These are phyloP conservation scores for Hyphodiscus hymeniophilus DNA, from an alignment of 495 filamentous ascomycete genomes.

Conservation along the genomic window DNA sequence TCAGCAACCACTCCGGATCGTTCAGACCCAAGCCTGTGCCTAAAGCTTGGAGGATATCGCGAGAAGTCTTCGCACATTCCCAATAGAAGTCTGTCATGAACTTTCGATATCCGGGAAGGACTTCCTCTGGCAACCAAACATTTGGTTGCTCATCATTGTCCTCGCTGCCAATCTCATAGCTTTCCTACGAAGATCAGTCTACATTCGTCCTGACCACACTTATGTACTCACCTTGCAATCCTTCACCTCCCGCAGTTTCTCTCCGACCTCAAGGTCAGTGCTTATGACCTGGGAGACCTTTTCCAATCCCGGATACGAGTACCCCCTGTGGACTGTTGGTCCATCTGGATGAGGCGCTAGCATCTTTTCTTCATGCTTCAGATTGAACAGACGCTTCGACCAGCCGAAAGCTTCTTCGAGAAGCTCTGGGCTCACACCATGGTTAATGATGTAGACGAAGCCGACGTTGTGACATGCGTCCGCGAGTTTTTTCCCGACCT, in stretches of 20 bases:
- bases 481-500: constrained; percentile 39
- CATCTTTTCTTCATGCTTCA: constrained; percentile 31
- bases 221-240: constrained; percentile 13
- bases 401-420: constrained; percentile 47
- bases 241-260: constrained; percentile 34
- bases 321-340: constrained; percentile 50
- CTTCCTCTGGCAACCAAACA: constrained; percentile 52
- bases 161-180: constrained; percentile 59
- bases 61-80: constrained; percentile 38
- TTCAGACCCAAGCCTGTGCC: constrained; percentile 48
- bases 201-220: neutral
- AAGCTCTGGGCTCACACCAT: constrained; percentile 35
- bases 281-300: constrained; percentile 55
- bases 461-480: constrained; percentile 48
- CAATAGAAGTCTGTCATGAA: constrained; percentile 53
- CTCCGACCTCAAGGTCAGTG: constrained; percentile 33
- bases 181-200: constrained; percentile 39
- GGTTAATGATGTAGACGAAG: constrained; percentile 51
- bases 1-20: constrained; percentile 41
- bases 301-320: constrained; percentile 56
- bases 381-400: constrained; percentile 34
- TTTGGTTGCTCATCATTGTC: constrained; percentile 48
- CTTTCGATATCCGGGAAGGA: constrained; percentile 49
- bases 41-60: constrained; percentile 39
- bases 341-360: constrained; percentile 55